A percentile compares a stretch with the other conserved stretches of the same genome.
Conservation (phyloP, 495 filamentous ascomycete genomes). For the Chaetomium fimeti region DNA sequence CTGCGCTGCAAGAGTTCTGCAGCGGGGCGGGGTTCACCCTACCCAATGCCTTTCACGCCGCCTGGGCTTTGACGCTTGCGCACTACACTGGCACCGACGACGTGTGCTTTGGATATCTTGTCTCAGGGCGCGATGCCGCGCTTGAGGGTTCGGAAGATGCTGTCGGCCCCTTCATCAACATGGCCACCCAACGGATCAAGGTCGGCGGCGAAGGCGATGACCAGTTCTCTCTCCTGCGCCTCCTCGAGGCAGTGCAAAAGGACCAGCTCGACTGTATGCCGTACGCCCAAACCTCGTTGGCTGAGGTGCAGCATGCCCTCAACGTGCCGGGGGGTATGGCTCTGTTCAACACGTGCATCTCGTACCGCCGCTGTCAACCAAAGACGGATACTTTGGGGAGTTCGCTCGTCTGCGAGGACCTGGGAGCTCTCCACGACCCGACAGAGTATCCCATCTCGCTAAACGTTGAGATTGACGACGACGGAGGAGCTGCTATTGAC, state of each 20-base stretch:
- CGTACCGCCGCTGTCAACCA: slow-evolving; percentile 25
- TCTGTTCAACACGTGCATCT: slow-evolving; percentile 39
- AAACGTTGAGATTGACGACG: slow-evolving; percentile 53
- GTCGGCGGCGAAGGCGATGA: background rate
- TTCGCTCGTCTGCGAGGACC: slow-evolving; percentile 22
- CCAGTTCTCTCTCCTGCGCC: slow-evolving; percentile 5
- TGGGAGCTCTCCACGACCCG: slow-evolving; percentile 50
- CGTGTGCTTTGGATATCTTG: slow-evolving; percentile 45
- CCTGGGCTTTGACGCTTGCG: slow-evolving; percentile 46
- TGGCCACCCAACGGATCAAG: slow-evolving; percentile 51
- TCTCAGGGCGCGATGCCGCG: slow-evolving; percentile 46
- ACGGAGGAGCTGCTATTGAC: slow-evolving; percentile 45
- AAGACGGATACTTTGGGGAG: background rate
- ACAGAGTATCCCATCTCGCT: slow-evolving; percentile 57
- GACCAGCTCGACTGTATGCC: slow-evolving; percentile 40
- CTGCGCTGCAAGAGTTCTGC: slow-evolving; percentile 22
- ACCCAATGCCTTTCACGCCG: slow-evolving; percentile 36
- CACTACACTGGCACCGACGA: slow-evolving; percentile 42
- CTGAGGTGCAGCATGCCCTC: slow-evolving; percentile 43
- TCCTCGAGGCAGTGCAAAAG: slow-evolving; percentile 32
- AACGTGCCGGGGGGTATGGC: slow-evolving; percentile 31
- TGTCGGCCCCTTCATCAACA: slow-evolving; percentile 56
- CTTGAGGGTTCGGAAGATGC: slow-evolving; percentile 48
- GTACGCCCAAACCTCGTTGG: slow-evolving; percentile 44
- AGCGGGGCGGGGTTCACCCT: slow-evolving; percentile 27